Base-by-base conservation (phyloP, 768 basidiomycete species). In the Mycena amicta region DNA sequence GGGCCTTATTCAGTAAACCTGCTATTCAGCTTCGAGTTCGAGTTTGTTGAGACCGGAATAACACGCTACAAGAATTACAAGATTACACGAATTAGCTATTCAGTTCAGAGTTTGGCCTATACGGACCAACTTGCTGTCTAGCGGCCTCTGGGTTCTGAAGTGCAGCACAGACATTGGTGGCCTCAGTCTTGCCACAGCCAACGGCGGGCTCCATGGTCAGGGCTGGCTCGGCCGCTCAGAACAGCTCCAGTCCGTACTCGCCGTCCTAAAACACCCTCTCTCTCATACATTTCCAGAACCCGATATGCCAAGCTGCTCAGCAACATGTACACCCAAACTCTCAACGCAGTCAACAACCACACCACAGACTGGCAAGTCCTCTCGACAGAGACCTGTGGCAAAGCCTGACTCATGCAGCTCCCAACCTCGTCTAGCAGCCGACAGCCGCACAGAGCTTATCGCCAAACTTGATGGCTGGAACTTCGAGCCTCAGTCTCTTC, bases 101-200 rank as follows among this genome's bases (percentile, higher is more conserved):
- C n/a, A n/a, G n/a, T n/a, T n/a, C n/a, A n/a, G n/a, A n/a, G n/a
- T n/a, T n/a, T n/a, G n/a, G n/a, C n/a, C n/a, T n/a, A n/a, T n/a
- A n/a, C n/a, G n/a, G n/a, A n/a, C n/a, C n/a, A n/a, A n/a, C n/a
- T n/a, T n/a, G n/a, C n/a, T n/a, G n/a, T n/a, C n/a, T n/a, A n/a
- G n/a, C n/a, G n/a, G n/a, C n/a, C n/a, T n/a, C n/a, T n/a, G n/a
- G n/a, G n/a, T n/a, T n/a, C n/a, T n/a, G n/a, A n/a, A n/a, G n/a
- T n/a, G n/a, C n/a, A n/a, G n/a, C n/a, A 92, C 95, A 55, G 95
- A 98, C 72, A 82, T 92, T 40, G 95, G 95, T 13, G 94, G 94
- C 29, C 81, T 98, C 58, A 85, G 88, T 56, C 86, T 93, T 49
- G 93, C 93, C 0, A 83, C 90, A 51, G 78, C 75, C 57, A 83